Percentiles rank a stretch among this genome's conserved stretches.
These are phyloP conservation scores for Neurospora discreta DNA, from an alignment of 495 filamentous ascomycete species.

Conservation along the genomic window DNA sequence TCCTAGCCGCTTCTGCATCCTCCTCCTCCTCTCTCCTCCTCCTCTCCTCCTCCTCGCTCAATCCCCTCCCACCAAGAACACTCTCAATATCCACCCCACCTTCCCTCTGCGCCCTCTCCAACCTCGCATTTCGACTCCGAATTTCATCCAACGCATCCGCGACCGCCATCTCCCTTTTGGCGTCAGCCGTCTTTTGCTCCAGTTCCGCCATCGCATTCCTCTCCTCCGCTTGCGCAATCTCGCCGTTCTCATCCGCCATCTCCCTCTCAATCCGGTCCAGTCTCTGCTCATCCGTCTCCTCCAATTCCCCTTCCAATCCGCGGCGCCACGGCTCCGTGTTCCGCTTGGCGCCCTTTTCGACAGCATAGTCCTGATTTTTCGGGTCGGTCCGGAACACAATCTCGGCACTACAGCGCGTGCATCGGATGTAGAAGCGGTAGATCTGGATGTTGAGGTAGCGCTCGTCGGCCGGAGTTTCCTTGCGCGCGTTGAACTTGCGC, in stretches of 20 bases:
- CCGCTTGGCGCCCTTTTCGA: constrained; percentile 63
- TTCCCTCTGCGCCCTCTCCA: constrained; percentile 61
- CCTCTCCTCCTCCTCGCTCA: constrained; percentile 40
- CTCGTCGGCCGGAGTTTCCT: constrained; percentile 77
- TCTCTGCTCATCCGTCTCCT: constrained; percentile 77
- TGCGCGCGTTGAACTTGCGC: constrained; percentile 93
- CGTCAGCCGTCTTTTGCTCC: constrained; percentile 78
- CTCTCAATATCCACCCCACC: constrained; percentile 35
- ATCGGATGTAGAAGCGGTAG: constrained; percentile 90
- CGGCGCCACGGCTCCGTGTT: constrained; percentile 90
- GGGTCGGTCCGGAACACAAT: constrained; percentile 95
- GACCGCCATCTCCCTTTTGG: constrained; percentile 94
- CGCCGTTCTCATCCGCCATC: constrained; percentile 29
- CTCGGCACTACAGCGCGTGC: constrained; percentile 79
- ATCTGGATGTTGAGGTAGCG: constrained; percentile 84
- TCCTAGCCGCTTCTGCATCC: constrained; percentile 72
- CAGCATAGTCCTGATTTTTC: constrained; percentile 81
- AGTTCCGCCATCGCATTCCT: constrained; percentile 84
- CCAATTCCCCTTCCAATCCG: constrained; percentile 37
- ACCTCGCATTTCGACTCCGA: constrained; percentile 74
- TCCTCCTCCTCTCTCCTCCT: constrained; percentile 59
- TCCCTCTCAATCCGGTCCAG: constrained; percentile 78
- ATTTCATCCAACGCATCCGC: constrained; percentile 97
- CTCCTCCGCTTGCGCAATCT: constrained; percentile 36
- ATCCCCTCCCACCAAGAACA: constrained; percentile 21